Evolutionary conservation across 2,329 filamentous ascomycete species (phyloP), one percentile per base, ranked within the genome.

Genomic region (Ophiostoma fasciatum): DNA sequence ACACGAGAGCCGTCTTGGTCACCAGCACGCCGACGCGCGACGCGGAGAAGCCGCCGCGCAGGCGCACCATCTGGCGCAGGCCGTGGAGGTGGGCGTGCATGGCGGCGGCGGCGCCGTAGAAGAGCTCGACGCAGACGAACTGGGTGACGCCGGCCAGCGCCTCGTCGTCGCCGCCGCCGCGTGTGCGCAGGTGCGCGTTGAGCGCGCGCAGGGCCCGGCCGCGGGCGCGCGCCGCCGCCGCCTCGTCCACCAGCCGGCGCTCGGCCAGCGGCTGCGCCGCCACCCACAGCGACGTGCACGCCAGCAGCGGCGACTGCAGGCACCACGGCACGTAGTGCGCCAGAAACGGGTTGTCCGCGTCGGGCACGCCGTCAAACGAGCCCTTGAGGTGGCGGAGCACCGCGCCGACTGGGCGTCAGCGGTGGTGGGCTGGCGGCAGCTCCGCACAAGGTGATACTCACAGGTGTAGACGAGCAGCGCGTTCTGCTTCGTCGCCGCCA

Each of bases 1-100:
- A 68, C 65, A 62, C 51, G 31, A 70, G 54, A 3, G 66, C 57
- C 28, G 63, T 57, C 44, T 66, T 68, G 37, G 59, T 60, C 4
- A 68, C 46, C 23, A 63, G 56, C 2, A 62, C 60, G 33, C 63
- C 56, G 39, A 68, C 51, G 1, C 62, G 64, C 2, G 68, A 49
- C 4, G 53, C 49, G n/a, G 58, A 50, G 33, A 68, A 53, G 0
- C 66, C 63, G 7, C 64, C 66, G 25, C 63, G 55, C 33, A 63
- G 46, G 20, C 47, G 49, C 5, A 70, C 58, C 61, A 71, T 66
- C 31, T 59, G 58, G 41, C 56, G 55, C 12, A 71, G 51, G 0
- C 66, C 66, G 9, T 46, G 48, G 39, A 68, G 54, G 33, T 71
- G 66, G 4, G 56, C 55, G 25, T 56, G 52, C 20, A 65, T 50